Conservation (phyloP, 805 yeast species). For the Saturnispora sekii region DNA sequence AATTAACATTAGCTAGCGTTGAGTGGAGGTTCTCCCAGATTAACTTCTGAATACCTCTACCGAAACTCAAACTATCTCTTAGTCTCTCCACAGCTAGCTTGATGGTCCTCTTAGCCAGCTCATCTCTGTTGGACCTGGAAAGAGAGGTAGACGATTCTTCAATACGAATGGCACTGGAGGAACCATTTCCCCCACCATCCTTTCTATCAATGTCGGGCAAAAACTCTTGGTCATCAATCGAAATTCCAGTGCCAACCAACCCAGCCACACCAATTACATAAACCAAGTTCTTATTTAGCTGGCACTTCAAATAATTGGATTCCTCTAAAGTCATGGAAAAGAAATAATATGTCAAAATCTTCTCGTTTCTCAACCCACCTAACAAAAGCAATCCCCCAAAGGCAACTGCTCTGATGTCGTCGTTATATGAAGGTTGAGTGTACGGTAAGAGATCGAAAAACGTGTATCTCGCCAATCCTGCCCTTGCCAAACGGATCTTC, state of each 20-base stretch:
- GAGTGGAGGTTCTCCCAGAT: slow-evolving; percentile 67
- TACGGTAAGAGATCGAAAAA: slow-evolving; percentile 47
- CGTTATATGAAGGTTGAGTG: slow-evolving; percentile 37
- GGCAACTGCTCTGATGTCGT: slow-evolving; percentile 55
- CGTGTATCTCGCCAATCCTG: slow-evolving; percentile 42
- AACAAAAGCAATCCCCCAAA: slow-evolving; percentile 57
- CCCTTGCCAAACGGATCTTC: slow-evolving; percentile 48
- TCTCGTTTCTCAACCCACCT: slow-evolving; percentile 67
- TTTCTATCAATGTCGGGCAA: slow-evolving; percentile 10
- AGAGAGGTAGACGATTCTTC: slow-evolving; percentile 29
- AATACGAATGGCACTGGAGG: slow-evolving; percentile 51
- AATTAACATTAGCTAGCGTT: slow-evolving; percentile 46
- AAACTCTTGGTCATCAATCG: slow-evolving; percentile 59
- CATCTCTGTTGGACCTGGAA: slow-evolving; percentile 49
- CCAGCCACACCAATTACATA: slow-evolving; percentile 59
- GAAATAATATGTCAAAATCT: slow-evolving; percentile 53
- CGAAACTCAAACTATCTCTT: slow-evolving; percentile 48
- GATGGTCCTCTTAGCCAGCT: slow-evolving; percentile 52
- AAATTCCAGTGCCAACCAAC: slow-evolving; percentile 46
- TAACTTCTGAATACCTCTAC: slow-evolving; percentile 44
- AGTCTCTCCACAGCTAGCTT: slow-evolving; percentile 58
- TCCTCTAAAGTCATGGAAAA: slow-evolving; percentile 46
- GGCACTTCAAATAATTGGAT: slow-evolving; percentile 41
- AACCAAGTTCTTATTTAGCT: slow-evolving; percentile 38
- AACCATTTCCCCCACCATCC: slow-evolving; percentile 10